phyloP scores from a whole-genome alignment of 2,329 filamentous ascomycete genomes.

The Colletotrichum cordylinicola region DNA sequence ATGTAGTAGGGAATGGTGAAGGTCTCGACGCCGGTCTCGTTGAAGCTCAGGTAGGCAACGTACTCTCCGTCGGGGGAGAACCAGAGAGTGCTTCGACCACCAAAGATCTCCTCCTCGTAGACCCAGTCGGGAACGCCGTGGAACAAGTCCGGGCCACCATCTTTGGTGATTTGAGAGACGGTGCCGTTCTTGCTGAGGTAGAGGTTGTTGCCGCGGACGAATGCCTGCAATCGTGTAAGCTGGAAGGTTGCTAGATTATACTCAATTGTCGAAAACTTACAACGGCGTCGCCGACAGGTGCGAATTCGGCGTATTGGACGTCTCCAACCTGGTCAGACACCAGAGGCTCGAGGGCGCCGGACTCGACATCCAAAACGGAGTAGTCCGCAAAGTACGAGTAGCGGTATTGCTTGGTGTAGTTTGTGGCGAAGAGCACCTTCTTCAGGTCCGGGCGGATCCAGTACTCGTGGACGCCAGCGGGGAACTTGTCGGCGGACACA shows the following conservation, averaged over 20 bases:
- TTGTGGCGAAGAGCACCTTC: constrained; percentile 66
- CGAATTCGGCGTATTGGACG: constrained; percentile 71
- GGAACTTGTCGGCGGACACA: constrained; percentile 62
- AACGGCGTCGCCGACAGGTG: constrained; percentile 61
- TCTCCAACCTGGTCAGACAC: constrained; percentile 66
- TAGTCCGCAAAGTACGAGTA: constrained; percentile 74
- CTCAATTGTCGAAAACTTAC: neutral
- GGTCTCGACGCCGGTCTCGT: constrained; percentile 74
- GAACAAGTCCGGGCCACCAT: constrained; percentile 68
- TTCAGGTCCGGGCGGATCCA: constrained; percentile 66
- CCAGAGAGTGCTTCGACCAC: constrained; percentile 85
- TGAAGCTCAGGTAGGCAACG: constrained; percentile 89
- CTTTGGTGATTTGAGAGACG: constrained; percentile 60
- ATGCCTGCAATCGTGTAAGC: constrained; percentile 44
- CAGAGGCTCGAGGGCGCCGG: constrained; percentile 58
- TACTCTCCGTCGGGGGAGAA: constrained; percentile 92
- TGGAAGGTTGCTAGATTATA: neutral
- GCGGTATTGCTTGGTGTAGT: constrained; percentile 72
- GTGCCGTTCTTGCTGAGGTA: constrained; percentile 62
- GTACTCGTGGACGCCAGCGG: constrained; percentile 60
- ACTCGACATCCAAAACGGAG: constrained; percentile 65
- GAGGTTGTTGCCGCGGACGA: constrained; percentile 71
- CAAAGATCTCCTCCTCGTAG: constrained; percentile 75
- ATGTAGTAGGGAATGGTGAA: constrained; percentile 73
- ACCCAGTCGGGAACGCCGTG: constrained; percentile 80